Base-by-base conservation (phyloP, 2,329 filamentous ascomycete species). In the Sporothrix luriei region DNA sequence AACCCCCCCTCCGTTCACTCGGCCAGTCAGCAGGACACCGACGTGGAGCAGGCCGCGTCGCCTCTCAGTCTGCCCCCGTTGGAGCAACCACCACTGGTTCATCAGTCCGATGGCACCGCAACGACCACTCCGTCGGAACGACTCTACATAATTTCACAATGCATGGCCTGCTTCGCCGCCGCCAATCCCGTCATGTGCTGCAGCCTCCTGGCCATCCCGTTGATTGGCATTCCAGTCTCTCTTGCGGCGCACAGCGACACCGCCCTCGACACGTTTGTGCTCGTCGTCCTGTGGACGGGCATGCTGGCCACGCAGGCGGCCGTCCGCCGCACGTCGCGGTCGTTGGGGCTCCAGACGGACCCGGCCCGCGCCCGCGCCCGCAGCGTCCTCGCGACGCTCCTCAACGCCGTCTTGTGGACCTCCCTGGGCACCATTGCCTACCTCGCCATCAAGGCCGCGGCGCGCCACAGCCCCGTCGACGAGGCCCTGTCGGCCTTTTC, bases 271-370 rank as follows among this genome's bases (percentile, higher is more conserved):
- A 81, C 81, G 0, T 81, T 80, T 29, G 77, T 82, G 14, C 76
- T 87, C 4, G 81, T 84, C 74, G 81, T 83, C 51, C 72, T 83
- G 54, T 88, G 86, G 86, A 78, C 82, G 13, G 74, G 77, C 19
- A 78, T 79, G 5, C 77, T 82, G 2, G 74, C 76, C 0, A 67
- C 80, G 2, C 84, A 85, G 61, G 73, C 75, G 0, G 61, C 72
- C 6, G 76, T 82, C 72, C 82, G 81, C 59, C 57, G 52, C 24
- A 40, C 68, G 0, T 19, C 52, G 0, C n/a, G 48, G 3, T 29
- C 33, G 1, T 40, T 19, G 14, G 57, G 29, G 3, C 33, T n/a
- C 71, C 73, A 3, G 33, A 26, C 21, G 24, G 14, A 1, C 46
- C 46, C 21, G 19, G 46, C 16, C 26, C 62, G 62, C 11, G 62